Percentiles rank a stretch among this genome's conserved stretches.
phyloP scores from a whole-genome alignment of 805 yeast genomes.

The Ogataea glucozyma region DNA sequence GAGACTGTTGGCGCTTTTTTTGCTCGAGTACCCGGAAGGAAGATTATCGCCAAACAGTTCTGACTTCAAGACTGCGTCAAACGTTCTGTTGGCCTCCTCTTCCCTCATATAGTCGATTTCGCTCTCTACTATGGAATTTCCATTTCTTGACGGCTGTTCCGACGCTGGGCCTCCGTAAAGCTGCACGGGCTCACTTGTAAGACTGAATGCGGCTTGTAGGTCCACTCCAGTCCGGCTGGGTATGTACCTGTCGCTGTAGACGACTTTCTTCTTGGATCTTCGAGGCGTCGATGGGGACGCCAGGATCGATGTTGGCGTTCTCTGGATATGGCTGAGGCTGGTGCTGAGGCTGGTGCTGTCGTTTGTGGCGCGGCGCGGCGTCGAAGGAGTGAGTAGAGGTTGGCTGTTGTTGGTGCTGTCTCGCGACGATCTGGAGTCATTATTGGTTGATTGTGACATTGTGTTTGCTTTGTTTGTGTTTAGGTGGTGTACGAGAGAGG shows the following conservation, averaged over 20 bases:
- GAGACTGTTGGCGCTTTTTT: conserved; percentile 17
- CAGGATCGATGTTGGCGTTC: conserved; percentile 10
- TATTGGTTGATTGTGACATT: conserved; percentile 1
- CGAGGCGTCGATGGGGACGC: conserved; percentile 49
- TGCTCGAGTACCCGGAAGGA: conserved; percentile 39
- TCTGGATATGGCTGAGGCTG: too few species aligned
- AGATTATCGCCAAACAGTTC: conserved; percentile 90
- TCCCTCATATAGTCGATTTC: conserved; percentile 70
- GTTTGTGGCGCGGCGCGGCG: conserved; percentile 19
- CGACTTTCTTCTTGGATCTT: conserved; percentile 44
- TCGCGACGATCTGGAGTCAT: too few species aligned
- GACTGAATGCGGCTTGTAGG: conserved; percentile 78
- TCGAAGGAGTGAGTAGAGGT: conserved; percentile 18
- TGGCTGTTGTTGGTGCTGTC: conserved; percentile 6
- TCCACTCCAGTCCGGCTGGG: conserved; percentile 87
- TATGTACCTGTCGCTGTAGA: conserved; percentile 82
- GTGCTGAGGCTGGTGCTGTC: too few species aligned
- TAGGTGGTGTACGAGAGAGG: too few species aligned
- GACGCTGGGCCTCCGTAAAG: conserved; percentile 10
- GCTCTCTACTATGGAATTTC: conserved; percentile 40
- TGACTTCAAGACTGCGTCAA: conserved; percentile 80
- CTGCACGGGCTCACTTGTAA: conserved; percentile 32
- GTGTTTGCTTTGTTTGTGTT: background rate
- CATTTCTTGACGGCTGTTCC: conserved; percentile 12
- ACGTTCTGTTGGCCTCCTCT: conserved; percentile 84